Conservation (phyloP, 73 alveolate genomes). For the Uronychia setigera region DNA sequence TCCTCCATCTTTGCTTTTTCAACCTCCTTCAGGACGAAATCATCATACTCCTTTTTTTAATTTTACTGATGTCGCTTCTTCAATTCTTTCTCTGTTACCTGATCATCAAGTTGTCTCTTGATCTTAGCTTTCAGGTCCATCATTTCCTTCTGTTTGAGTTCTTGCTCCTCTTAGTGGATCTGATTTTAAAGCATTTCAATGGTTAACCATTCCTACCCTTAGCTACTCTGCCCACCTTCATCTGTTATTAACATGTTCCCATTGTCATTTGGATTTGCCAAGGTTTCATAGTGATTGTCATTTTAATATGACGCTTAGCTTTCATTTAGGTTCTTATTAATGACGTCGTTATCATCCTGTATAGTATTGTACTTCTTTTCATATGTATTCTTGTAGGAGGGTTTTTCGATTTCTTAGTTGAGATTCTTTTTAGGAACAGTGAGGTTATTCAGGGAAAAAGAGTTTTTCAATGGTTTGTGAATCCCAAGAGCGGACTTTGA, state of each 20-base stretch:
- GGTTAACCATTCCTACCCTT: not conserved
- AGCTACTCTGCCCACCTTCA: not conserved
- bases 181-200: not conserved
- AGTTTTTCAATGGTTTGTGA: too few relatives aligned
- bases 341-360: too few relatives aligned
- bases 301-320: too few relatives aligned
- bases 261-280: too few relatives aligned
- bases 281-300: too few relatives aligned
- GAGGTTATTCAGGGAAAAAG: too few relatives aligned
- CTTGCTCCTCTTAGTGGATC: not conserved
- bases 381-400: too few relatives aligned
- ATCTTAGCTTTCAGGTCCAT: not conserved
- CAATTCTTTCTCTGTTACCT: not conserved
- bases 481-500: too few relatives aligned
- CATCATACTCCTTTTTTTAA: not conserved
- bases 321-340: too few relatives aligned
- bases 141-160: not conserved
- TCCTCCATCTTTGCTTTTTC: not conserved
- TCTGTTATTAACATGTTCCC: not conserved
- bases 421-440: too few relatives aligned
- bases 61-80: not conserved
- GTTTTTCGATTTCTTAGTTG: too few relatives aligned
- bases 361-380: too few relatives aligned
- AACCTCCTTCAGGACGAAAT: not conserved
- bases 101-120: not conserved